Evolutionary conservation across 768 basidiomycete species (phyloP).

Genomic region (Psilocybe cubensis): DNA sequence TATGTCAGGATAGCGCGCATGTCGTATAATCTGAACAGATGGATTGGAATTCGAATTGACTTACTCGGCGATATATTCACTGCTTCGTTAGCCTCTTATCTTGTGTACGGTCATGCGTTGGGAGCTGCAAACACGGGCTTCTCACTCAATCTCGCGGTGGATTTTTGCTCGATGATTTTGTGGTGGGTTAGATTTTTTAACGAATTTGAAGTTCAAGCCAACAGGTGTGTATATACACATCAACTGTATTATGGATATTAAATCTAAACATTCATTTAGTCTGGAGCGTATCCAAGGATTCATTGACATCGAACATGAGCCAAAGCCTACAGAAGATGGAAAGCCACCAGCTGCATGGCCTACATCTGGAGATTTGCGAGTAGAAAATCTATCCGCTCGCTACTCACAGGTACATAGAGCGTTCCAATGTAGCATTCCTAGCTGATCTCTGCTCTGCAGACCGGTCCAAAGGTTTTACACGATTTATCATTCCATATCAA

Average conservation of each 20-base stretch:
- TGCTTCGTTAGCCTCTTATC: slow-evolving; percentile 55
- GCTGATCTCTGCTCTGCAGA: slow-evolving; percentile 23
- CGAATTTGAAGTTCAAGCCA: slow-evolving; percentile 44
- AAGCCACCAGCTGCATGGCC: slow-evolving; percentile 73
- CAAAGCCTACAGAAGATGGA: slow-evolving; percentile 39
- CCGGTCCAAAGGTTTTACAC: slow-evolving; percentile 57
- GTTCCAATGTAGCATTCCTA: not conserved
- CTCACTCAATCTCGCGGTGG: slow-evolving; percentile 58
- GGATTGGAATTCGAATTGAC: slow-evolving; percentile 57
- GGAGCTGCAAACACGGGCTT: slow-evolving; percentile 51
- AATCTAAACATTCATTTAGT: slow-evolving; percentile 6
- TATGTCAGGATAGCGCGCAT: slow-evolving; percentile 48
- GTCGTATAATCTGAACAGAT: slow-evolving; percentile 53
- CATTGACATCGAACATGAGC: slow-evolving; percentile 62
- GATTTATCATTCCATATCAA: slow-evolving; percentile 57
- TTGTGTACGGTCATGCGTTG: slow-evolving; percentile 47
- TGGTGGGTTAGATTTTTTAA: slow-evolving; percentile 48
- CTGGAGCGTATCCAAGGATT: slow-evolving; percentile 75
- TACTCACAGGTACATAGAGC: slow-evolving; percentile 42
- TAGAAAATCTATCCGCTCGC: slow-evolving; percentile 57
- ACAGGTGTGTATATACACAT: slow-evolving; percentile 22
- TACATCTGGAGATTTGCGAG: slow-evolving; percentile 54
- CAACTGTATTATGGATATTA: not conserved
- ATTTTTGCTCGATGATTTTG: slow-evolving; percentile 59
- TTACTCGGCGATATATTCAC: slow-evolving; percentile 59